These are phyloP conservation scores for Saccharata proteae DNA, from an alignment of 2,329 filamentous ascomycete genomes.

Conservation along the genomic window DNA sequence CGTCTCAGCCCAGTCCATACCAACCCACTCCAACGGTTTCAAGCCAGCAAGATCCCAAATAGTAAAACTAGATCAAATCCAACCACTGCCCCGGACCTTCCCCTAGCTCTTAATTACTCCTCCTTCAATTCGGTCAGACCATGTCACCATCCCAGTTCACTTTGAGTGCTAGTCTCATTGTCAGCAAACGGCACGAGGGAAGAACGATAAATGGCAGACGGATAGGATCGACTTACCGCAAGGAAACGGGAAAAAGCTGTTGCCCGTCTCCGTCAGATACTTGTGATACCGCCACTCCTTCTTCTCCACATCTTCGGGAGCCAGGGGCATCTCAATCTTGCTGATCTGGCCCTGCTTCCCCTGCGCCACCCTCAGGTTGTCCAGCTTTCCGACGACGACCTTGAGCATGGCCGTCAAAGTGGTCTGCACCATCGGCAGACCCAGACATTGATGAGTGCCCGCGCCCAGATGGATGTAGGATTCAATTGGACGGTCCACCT, in stretches of 20 bases:
- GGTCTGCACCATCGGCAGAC: conserved; percentile 30
- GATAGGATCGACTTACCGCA: conserved; percentile 28
- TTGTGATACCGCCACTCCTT: conserved; percentile 27
- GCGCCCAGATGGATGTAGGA: conserved; percentile 33
- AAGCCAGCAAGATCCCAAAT: no score
- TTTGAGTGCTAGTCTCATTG: conserved; percentile 16
- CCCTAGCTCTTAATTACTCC: no score
- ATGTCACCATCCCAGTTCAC: conserved; percentile 21
- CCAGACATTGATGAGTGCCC: conserved; percentile 32
- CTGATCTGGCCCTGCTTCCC: conserved; percentile 29
- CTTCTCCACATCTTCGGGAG: conserved; percentile 12
- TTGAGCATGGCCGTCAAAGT: conserved; percentile 35
- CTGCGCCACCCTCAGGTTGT: conserved; percentile 25
- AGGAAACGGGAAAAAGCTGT: conserved; percentile 35
- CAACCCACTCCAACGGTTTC: no score
- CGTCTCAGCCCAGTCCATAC: no score
- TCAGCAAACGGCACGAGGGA: conserved; percentile 2
- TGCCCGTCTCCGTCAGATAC: conserved; percentile 37
- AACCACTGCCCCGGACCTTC: no score
- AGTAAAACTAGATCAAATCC: no score
- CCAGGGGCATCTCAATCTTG: conserved; percentile 26
- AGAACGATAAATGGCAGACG: neutral
- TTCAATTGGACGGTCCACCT: conserved; percentile 26
- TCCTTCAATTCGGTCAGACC: no score
- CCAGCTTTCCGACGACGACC: conserved; percentile 26